Conservation (phyloP, 163 green algal species). For the Coccomyxa subellipsoidea region DNA sequence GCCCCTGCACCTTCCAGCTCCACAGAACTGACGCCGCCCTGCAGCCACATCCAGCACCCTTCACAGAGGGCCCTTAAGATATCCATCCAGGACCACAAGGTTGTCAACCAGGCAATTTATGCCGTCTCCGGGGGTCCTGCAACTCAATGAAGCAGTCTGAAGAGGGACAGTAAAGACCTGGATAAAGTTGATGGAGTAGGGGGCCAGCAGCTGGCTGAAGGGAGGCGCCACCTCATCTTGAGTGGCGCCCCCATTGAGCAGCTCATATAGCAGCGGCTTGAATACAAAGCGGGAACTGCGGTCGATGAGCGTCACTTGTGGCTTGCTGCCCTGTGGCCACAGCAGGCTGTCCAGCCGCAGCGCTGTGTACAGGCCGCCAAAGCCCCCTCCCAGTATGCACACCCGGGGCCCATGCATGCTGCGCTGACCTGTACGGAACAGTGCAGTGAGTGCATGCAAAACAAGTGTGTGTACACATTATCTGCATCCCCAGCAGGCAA, state of each 20-base stretch:
- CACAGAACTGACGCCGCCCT: constrained; percentile 40
- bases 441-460: not conserved
- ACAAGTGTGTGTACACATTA: not conserved
- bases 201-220: constrained; percentile 80
- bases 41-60: not conserved
- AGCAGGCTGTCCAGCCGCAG: constrained; percentile 84
- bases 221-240: constrained; percentile 83
- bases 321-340: constrained; percentile 82
- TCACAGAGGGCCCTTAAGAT: not conserved
- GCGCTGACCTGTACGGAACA: not conserved
- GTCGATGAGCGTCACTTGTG: constrained; percentile 93
- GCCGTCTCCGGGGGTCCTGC: too few species aligned
- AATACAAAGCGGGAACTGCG: constrained; percentile 92
- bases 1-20: not conserved
- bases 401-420: constrained; percentile 60
- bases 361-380: constrained; percentile 96
- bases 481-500: too few species aligned
- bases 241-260: constrained; percentile 72
- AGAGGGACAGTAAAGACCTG: too few species aligned
- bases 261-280: constrained; percentile 98
- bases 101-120: too few species aligned
- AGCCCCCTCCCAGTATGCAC: constrained; percentile 92
- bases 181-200: constrained; percentile 79
- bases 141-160: too few species aligned
- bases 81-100: too few species aligned